Evolutionary conservation across 2,329 filamentous ascomycete species (phyloP).

Genomic region (Tolypocladium tropicale): DNA sequence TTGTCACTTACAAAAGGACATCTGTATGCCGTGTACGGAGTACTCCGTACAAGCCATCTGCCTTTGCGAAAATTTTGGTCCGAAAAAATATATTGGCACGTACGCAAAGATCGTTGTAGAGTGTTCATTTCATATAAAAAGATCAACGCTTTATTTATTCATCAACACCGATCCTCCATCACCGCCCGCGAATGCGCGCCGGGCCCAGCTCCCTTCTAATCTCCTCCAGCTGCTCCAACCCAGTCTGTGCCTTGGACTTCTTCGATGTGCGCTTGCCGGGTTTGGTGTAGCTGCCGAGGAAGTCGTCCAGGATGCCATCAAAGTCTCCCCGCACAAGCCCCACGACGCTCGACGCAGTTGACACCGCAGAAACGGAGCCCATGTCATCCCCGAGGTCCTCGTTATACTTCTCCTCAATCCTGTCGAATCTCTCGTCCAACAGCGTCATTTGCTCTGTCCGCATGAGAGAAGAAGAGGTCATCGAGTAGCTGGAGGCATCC

Average conservation of each 20-base stretch:
- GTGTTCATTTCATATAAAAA: not conserved
- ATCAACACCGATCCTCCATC: not conserved
- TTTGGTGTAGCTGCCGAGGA: conserved; percentile 65
- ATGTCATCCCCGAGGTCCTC: conserved; percentile 38
- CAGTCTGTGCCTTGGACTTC: conserved; percentile 70
- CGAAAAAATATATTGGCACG: not conserved
- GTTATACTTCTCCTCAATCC: conserved; percentile 68
- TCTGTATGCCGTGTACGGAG: too few relatives aligned
- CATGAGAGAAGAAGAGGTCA: conserved; percentile 80
- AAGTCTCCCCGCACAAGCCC: conserved; percentile 69
- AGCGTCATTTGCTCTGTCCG: conserved; percentile 80
- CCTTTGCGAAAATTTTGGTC: too few relatives aligned
- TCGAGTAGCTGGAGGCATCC: conserved; percentile 76
- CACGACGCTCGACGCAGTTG: conserved; percentile 54
- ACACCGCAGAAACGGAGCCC: conserved; percentile 49
- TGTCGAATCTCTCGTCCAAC: conserved; percentile 85
- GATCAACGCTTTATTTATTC: not conserved
- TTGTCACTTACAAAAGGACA: too few relatives aligned
- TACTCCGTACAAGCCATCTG: too few relatives aligned
- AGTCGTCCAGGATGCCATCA: conserved; percentile 85
- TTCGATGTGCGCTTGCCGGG: conserved; percentile 66
- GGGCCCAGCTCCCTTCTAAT: conserved; percentile 72
- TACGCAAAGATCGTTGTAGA: not conserved
- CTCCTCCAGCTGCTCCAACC: conserved; percentile 84
- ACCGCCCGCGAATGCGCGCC: conserved; percentile 44